phyloP scores from a whole-genome alignment of 2,329 filamentous ascomycete species.

The Pseudocercospora macadamiae region DNA sequence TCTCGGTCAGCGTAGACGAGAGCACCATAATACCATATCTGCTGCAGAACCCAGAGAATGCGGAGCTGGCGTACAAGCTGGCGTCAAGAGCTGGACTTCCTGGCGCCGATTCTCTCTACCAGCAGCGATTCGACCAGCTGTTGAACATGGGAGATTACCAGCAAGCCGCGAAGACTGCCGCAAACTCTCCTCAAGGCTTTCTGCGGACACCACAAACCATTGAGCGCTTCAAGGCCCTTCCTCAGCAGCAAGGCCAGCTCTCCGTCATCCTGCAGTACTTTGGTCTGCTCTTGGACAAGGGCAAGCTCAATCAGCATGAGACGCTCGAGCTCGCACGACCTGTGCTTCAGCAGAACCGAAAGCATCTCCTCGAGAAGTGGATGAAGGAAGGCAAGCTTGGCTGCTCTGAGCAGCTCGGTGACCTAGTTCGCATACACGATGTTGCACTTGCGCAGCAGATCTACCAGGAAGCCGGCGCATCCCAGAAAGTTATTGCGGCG shows the following conservation, averaged over 20 bases:
- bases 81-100: constrained; percentile 91
- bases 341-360: constrained; percentile 89
- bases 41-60: constrained; percentile 93
- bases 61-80: constrained; percentile 91
- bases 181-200: constrained; percentile 94
- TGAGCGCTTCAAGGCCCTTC: constrained; percentile 88
- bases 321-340: constrained; percentile 91
- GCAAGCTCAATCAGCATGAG: constrained; percentile 87
- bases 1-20: constrained; percentile 93
- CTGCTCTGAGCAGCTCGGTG: constrained; percentile 93
- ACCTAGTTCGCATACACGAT: constrained; percentile 88
- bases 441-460: constrained; percentile 83
- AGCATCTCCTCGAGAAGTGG: constrained; percentile 98
- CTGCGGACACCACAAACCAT: constrained; percentile 93
- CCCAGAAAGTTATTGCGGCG: constrained; percentile 91
- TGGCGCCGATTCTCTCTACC: constrained; percentile 91
- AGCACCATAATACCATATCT: constrained; percentile 89
- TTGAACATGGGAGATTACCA: constrained; percentile 78
- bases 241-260: constrained; percentile 80
- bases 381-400: constrained; percentile 93
- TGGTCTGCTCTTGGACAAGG: constrained; percentile 95
- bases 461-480: constrained; percentile 86
- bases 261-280: constrained; percentile 97
- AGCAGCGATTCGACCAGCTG: constrained; percentile 88
- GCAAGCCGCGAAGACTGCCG: constrained; percentile 92